Evolutionary conservation across 1,139 yeast genomes (phyloP).

Genomic region (Barnettozyma hawaiiensis): DNA sequence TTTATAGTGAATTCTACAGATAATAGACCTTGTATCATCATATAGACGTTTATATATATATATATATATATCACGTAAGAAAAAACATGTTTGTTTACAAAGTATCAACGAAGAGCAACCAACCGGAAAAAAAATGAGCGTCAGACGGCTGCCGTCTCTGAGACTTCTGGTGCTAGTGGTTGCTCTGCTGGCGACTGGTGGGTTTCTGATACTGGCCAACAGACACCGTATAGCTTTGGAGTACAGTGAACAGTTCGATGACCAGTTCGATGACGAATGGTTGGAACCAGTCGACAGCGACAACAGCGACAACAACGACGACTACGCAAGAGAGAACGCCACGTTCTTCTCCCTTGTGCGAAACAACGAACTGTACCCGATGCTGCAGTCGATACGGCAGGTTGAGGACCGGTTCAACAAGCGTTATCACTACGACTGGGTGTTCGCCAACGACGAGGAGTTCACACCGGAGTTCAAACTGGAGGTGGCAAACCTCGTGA

Average conservation of each 20-base stretch:
- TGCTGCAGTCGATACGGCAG: slow-evolving; percentile 45
- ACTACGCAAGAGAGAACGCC: slow-evolving; percentile 36
- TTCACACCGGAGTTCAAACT: slow-evolving; percentile 45
- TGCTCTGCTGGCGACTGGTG: not conserved
- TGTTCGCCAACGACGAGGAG: slow-evolving; percentile 50
- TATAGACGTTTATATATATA: too few species aligned
- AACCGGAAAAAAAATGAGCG: not conserved
- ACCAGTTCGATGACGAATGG: too few species aligned
- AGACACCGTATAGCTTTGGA: slow-evolving; percentile 17
- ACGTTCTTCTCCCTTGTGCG: slow-evolving; percentile 53
- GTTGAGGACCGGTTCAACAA: slow-evolving; percentile 54
- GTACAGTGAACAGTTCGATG: too few species aligned
- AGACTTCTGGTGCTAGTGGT: not conserved
- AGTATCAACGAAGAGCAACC: too few species aligned
- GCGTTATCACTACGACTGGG: slow-evolving; percentile 55
- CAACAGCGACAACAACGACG: too few species aligned
- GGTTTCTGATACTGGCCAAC: slow-evolving; percentile 1
- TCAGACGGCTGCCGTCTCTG: not conserved
- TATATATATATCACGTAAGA: too few species aligned
- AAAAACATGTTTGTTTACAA: too few species aligned
- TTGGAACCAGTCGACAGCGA: too few species aligned
- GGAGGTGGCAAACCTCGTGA: slow-evolving; percentile 39
- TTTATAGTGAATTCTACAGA: too few species aligned
- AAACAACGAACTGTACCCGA: slow-evolving; percentile 42
- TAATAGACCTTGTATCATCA: too few species aligned